Conservation (phyloP, 805 yeast genomes). For the Ogataea pilisensis region DNA sequence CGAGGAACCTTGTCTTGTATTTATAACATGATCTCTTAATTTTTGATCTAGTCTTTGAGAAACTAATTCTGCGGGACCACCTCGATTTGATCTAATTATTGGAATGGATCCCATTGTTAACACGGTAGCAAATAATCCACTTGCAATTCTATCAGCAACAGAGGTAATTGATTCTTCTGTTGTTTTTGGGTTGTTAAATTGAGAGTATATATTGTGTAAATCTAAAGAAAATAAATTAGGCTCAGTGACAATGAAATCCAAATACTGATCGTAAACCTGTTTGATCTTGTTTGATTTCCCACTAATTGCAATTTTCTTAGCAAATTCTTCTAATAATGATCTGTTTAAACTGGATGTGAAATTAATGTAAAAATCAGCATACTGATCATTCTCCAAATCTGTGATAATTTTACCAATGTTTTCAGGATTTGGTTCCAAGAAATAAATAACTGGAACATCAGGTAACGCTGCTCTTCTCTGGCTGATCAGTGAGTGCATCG, state of each 20-base stretch:
- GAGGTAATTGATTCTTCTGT: constrained; percentile 69
- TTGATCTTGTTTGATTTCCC: constrained; percentile 63
- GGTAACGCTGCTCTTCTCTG: constrained; percentile 78
- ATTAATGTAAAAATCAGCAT: constrained; percentile 77
- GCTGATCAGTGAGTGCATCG: constrained; percentile 75
- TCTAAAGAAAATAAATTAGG: constrained; percentile 85
- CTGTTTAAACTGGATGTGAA: constrained; percentile 80
- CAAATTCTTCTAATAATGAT: constrained; percentile 80
- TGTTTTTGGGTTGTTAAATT: constrained; percentile 65
- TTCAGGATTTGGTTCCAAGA: constrained; percentile 79
- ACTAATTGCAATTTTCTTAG: constrained; percentile 68
- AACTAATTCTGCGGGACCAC: constrained; percentile 94
- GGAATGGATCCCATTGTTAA: constrained; percentile 81
- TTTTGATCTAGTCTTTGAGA: constrained; percentile 82
- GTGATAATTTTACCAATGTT: constrained; percentile 66
- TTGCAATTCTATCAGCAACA: constrained; percentile 67
- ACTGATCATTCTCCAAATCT: constrained; percentile 71
- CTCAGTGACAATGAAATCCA: constrained; percentile 89
- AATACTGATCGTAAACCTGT: constrained; percentile 92
- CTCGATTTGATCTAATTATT: constrained; percentile 82
- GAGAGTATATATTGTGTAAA: constrained; percentile 57
- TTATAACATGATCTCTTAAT: constrained; percentile 80
- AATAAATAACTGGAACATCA: constrained; percentile 93
- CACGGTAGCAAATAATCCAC: constrained; percentile 75
- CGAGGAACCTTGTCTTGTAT: constrained; percentile 39